phyloP scores from a whole-genome alignment of 1,139 yeast genomes.

The Taphrina confusa region DNA sequence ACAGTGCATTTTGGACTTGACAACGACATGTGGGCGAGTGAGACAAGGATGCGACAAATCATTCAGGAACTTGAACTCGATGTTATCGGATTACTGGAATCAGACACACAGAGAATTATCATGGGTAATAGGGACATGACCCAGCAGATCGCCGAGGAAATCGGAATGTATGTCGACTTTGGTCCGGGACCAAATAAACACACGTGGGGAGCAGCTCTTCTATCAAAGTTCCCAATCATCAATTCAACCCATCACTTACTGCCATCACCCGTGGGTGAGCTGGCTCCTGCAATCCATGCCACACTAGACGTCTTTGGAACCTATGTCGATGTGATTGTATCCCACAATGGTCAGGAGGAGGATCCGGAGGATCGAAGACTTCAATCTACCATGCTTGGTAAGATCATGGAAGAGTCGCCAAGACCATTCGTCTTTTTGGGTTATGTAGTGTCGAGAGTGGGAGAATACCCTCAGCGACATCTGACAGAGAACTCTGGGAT shows the following conservation, averaged over 20 bases:
- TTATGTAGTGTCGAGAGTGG: constrained; percentile 76
- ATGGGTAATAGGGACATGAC: constrained; percentile 96
- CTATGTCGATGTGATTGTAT: constrained; percentile 83
- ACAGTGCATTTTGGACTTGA: constrained; percentile 96
- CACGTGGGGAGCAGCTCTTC: constrained; percentile 94
- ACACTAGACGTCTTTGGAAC: constrained; percentile 89
- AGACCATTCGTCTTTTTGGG: constrained; percentile 82
- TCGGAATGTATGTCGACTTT: constrained; percentile 91
- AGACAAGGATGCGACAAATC: constrained; percentile 80
- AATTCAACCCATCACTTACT: constrained; percentile 85
- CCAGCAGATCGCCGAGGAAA: constrained; percentile 85
- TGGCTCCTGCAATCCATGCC: constrained; percentile 97
- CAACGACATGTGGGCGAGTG: constrained; percentile 98
- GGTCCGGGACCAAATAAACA: constrained; percentile 98
- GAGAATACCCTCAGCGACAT: constrained; percentile 89
- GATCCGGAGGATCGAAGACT: constrained; percentile 89
- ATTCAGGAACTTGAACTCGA: constrained; percentile 84
- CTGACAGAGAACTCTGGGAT: constrained; percentile 81
- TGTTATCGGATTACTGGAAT: constrained; percentile 84
- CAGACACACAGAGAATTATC: constrained; percentile 88
- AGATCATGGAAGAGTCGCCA: constrained; percentile 73
- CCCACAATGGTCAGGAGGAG: constrained; percentile 98
- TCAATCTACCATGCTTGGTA: constrained; percentile 75
- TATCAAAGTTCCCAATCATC: constrained; percentile 90
- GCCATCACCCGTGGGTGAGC: constrained; percentile 96